These are phyloP conservation scores for Termitomyces sp. DNA, from an alignment of 768 basidiomycete species.

Conservation along the genomic window DNA sequence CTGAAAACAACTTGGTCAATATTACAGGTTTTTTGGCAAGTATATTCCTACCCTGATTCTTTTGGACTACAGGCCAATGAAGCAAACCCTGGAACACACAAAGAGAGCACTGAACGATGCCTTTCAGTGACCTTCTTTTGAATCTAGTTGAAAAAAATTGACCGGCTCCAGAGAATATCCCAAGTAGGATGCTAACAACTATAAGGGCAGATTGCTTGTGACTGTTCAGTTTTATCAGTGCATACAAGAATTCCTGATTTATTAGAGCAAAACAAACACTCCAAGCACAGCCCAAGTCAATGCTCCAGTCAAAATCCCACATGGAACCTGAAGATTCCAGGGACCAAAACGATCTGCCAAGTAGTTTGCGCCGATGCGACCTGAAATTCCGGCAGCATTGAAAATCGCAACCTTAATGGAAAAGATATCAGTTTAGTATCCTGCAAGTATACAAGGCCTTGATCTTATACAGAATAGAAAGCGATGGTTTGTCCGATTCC, in stretches of 20 bases:
- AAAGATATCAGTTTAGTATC: no score
- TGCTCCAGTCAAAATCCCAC: background rate
- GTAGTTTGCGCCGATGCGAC: constrained; percentile 27
- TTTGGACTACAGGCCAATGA: constrained; percentile 23
- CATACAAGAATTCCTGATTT: no score
- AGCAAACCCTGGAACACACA: constrained; percentile 21
- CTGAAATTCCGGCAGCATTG: constrained; percentile 26
- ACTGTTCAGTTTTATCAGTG: background rate
- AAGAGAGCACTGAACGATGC: constrained; percentile 22
- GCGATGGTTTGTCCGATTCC: constrained; percentile 12
- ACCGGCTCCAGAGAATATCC: background rate
- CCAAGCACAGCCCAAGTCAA: constrained; percentile 31
- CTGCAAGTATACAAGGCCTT: no score
- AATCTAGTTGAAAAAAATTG: background rate
- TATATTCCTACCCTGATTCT: constrained; percentile 27
- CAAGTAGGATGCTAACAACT: background rate
- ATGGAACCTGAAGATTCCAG: constrained; percentile 23
- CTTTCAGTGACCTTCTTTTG: background rate
- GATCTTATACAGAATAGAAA: constrained; percentile 9
- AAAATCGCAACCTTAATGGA: constrained; percentile 26
- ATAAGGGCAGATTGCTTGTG: background rate
- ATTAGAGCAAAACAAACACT: constrained; percentile 17
- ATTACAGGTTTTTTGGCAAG: background rate
- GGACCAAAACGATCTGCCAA: constrained; percentile 22
- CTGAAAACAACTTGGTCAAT: constrained; percentile 12